Evolutionary conservation across 177 flowering plant genomes (phyloP).

Genomic region (Vitis hybrid): DNA sequence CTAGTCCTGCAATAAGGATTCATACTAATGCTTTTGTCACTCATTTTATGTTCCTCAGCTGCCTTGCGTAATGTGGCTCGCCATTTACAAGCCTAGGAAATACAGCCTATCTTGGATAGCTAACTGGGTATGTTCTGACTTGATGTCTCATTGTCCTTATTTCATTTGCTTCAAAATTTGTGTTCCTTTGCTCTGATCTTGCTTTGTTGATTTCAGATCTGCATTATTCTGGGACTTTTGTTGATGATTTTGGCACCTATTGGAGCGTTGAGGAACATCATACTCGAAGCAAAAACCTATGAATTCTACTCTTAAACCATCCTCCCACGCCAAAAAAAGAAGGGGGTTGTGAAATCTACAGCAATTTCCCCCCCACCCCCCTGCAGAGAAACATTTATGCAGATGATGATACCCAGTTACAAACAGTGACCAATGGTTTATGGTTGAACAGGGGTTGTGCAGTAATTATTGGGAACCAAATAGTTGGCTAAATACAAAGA

Average conservation of each 20-base stretch:
- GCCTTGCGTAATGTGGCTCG: conserved; percentile 86
- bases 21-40: too few species aligned
- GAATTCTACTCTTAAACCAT: conserved; percentile 20
- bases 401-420: too few species aligned
- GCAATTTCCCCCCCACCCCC: conserved; percentile 22
- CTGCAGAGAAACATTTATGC: conserved; percentile 8
- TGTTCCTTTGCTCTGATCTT: background rate
- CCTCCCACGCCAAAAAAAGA: background rate
- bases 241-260: conserved; percentile 12
- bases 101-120: conserved; percentile 63
- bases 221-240: conserved; percentile 13
- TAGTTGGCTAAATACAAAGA: too few species aligned
- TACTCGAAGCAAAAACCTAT: conserved; percentile 18
- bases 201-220: conserved; percentile 27
- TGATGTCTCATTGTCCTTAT: background rate
- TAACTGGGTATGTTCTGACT: conserved; percentile 58
- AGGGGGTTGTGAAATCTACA: background rate
- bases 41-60: conserved; percentile 39
- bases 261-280: conserved; percentile 19
- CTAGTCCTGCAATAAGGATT: background rate
- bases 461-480: too few species aligned
- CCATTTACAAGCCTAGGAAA: conserved; percentile 58
- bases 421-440: too few species aligned
- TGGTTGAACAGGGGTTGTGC: too few species aligned
- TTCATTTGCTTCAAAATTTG: background rate